phyloP scores from a whole-genome alignment of 805 yeast genomes.

The Pichia kluyveri region DNA sequence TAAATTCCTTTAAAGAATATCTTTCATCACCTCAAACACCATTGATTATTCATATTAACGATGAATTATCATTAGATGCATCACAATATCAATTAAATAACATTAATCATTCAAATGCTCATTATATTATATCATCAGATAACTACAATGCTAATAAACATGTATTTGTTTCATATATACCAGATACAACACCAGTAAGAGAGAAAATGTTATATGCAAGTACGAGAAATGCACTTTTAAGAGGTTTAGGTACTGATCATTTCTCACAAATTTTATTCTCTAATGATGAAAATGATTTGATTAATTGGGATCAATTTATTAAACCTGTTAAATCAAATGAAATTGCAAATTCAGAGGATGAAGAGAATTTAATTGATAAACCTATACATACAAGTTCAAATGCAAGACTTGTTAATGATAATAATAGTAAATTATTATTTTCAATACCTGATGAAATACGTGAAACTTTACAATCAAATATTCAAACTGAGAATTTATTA shows the following conservation, averaged over 20 bases:
- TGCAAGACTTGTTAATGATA: not conserved
- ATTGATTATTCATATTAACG: not conserved
- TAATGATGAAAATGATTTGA: conserved; percentile 41
- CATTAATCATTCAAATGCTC: not conserved
- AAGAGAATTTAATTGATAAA: not conserved
- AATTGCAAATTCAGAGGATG: conserved; percentile 13
- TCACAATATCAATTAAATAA: not conserved
- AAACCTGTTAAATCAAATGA: conserved; percentile 27
- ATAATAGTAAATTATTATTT: not conserved
- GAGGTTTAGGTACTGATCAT: conserved; percentile 55
- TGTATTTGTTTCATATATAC: conserved; percentile 69
- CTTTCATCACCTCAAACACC: not conserved
- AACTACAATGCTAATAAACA: not conserved
- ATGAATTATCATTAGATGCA: not conserved
- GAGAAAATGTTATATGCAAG: conserved; percentile 93
- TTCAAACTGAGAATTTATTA: not conserved
- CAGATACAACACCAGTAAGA: conserved; percentile 75
- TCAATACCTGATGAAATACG: not conserved
- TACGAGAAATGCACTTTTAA: conserved; percentile 65
- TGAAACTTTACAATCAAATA: not conserved
- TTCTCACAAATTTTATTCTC: conserved; percentile 32
- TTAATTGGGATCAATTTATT: conserved; percentile 36
- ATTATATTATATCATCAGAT: not conserved
- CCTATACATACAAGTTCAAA: not conserved
- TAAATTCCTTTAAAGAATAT: not conserved